A percentile compares a stretch with the other conserved stretches of the same genome.
Evolutionary conservation across 164 flowering plant species (phyloP).

Genomic region (Chloranthus sessilifolius): DNA sequence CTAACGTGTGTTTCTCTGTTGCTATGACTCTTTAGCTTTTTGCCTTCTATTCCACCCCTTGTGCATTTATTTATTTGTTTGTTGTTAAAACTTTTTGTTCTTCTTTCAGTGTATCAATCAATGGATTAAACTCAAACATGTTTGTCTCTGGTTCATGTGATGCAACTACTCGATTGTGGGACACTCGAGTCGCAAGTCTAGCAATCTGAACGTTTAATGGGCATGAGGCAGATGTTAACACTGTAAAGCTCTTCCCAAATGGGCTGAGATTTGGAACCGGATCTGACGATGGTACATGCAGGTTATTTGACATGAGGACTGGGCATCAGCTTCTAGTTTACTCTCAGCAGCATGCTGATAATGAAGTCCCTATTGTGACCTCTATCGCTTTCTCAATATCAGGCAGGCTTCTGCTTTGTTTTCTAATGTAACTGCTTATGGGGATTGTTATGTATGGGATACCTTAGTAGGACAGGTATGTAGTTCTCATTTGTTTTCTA

Average conservation of each 20-base stretch:
- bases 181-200: slow-evolving; percentile 93
- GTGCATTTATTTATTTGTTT: too few species aligned
- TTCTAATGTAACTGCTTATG: slow-evolving; percentile 83
- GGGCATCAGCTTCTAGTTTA: slow-evolving; percentile 96
- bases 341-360: slow-evolving; percentile 50
- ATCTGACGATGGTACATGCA: slow-evolving; percentile 93
- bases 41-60: too few species aligned
- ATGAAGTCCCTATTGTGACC: slow-evolving; percentile 63
- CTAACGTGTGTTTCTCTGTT: too few species aligned
- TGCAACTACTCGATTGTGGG: slow-evolving; percentile 88
- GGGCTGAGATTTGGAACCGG: slow-evolving; percentile 96
- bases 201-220: slow-evolving; percentile 91
- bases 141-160: slow-evolving; percentile 98
- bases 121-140: slow-evolving; percentile 67
- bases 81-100: too few species aligned
- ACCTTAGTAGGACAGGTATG: slow-evolving; percentile 81
- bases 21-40: too few species aligned
- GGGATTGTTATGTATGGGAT: slow-evolving; percentile 95
- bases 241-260: slow-evolving; percentile 96
- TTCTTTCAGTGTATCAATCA: slow-evolving; percentile 74
- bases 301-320: slow-evolving; percentile 86
- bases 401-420: slow-evolving; percentile 93
- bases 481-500: too few species aligned
- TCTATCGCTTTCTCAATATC: slow-evolving; percentile 91
- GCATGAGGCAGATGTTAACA: slow-evolving; percentile 86